These are phyloP conservation scores for Heritiera fomes DNA, from an alignment of 345 rosid genomes.

Conservation along the genomic window DNA sequence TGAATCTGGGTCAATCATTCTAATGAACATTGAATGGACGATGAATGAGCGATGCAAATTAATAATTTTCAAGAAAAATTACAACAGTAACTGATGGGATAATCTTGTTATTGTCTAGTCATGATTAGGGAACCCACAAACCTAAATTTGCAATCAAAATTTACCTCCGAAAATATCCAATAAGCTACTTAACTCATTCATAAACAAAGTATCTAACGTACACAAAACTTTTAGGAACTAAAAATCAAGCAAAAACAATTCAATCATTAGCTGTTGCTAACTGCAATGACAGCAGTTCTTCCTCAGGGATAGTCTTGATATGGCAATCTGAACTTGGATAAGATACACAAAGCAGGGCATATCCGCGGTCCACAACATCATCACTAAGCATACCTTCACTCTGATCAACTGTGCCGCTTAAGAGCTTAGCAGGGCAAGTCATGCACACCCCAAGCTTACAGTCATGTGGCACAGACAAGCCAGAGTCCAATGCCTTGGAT, in stretches of 20 bases:
- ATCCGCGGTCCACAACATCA: slow-evolving; percentile 91
- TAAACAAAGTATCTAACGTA: neutral
- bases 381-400: slow-evolving; percentile 98
- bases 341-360: slow-evolving; percentile 72
- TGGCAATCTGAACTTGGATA: slow-evolving; percentile 85
- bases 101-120: neutral
- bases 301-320: slow-evolving; percentile 85
- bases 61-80: neutral
- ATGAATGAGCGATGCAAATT: too few species aligned
- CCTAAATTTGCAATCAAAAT: neutral
- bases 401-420: slow-evolving; percentile 78
- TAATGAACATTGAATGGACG: neutral
- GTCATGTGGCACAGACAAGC: slow-evolving; percentile 75
- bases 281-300: slow-evolving; percentile 79
- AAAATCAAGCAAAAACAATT: slow-evolving; percentile 7
- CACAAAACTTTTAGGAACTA: neutral
- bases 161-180: neutral
- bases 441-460: slow-evolving; percentile 98
- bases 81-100: neutral
- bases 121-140: neutral
- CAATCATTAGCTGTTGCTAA: slow-evolving; percentile 88
- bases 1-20: neutral
- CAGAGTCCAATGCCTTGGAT: slow-evolving; percentile 78
- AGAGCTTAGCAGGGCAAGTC: slow-evolving; percentile 91
- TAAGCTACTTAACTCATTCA: neutral